phyloP scores from a whole-genome alignment of 352 stramenopile genomes.

The Globisporangium acanthophoron region DNA sequence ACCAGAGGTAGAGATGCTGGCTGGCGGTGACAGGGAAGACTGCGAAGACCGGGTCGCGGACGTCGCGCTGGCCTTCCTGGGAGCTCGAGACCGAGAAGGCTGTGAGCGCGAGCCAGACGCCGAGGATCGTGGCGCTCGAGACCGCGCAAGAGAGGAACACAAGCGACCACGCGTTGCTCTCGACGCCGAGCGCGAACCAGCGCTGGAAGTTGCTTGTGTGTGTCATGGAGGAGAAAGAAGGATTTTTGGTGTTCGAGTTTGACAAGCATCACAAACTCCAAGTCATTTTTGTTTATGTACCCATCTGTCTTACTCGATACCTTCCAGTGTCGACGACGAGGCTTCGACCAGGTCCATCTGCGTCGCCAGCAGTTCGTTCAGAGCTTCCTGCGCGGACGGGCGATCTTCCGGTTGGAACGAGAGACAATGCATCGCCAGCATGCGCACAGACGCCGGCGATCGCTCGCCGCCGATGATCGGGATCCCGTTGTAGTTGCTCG shows the following conservation, averaged over 20 bases:
- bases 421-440: conserved; percentile 36
- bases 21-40: neutral
- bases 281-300: neutral
- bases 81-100: neutral
- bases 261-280: neutral
- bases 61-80: neutral
- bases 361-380: conserved; percentile 26
- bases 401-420: conserved; percentile 40
- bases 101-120: conserved; percentile 4
- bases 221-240: neutral
- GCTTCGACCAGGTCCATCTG: conserved; percentile 10
- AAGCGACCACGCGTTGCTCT: conserved; percentile 5
- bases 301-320: too few species aligned
- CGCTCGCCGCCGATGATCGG: conserved; percentile 11
- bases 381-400: conserved; percentile 25
- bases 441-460: conserved; percentile 22
- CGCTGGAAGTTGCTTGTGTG: conserved; percentile 3
- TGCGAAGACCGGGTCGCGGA: conserved; percentile 1
- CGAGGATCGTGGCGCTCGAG: neutral
- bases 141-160: conserved; percentile 2
- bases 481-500: conserved; percentile 12
- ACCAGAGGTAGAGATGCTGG: conserved; percentile 2
- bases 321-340: too few species aligned
- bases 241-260: neutral
- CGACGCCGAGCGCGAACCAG: conserved; percentile 3